Percentiles rank a stretch among this genome's conserved stretches.
These are phyloP conservation scores for Botrytis pseudocinerea DNA, from an alignment of 2,329 filamentous ascomycete species.

Conservation along the genomic window DNA sequence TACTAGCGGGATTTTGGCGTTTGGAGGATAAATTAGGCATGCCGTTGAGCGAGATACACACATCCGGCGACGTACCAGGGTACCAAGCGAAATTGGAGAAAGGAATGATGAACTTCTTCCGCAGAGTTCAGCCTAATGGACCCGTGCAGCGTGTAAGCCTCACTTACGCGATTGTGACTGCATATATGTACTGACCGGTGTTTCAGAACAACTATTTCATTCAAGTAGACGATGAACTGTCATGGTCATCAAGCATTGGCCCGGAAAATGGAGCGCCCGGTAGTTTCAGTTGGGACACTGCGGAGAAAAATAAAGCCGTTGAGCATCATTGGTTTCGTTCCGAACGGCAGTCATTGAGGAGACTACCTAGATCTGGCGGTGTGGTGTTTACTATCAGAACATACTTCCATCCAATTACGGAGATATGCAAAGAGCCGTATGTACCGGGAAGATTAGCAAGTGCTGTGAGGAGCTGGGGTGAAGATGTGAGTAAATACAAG, in stretches of 20 bases:
- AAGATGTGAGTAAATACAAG: conserved; percentile 76
- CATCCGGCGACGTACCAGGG: conserved; percentile 71
- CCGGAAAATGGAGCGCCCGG: conserved; percentile 60
- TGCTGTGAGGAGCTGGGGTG: conserved; percentile 78
- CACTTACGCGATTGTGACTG: conserved; percentile 19
- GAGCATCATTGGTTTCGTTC: conserved; percentile 74
- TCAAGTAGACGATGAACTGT: conserved; percentile 75
- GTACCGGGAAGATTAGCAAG: conserved; percentile 78
- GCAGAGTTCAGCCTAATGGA: conserved; percentile 65
- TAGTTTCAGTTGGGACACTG: conserved; percentile 69
- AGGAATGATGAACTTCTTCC: conserved; percentile 81
- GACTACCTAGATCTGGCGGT: conserved; percentile 54
- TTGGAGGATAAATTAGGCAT: conserved; percentile 80
- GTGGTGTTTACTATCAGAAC: conserved; percentile 65
- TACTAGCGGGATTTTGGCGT: conserved; percentile 82
- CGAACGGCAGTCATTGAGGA: conserved; percentile 63
- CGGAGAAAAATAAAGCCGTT: conserved; percentile 71
- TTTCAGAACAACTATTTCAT: conserved; percentile 82
- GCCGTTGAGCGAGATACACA: conserved; percentile 77
- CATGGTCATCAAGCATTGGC: conserved; percentile 78
- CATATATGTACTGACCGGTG: conserved; percentile 26
- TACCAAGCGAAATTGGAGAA: conserved; percentile 71
- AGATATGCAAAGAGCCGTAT: conserved; percentile 63
- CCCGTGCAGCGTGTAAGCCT: conserved; percentile 49
- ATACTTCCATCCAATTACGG: conserved; percentile 57